A percentile compares a stretch with the other conserved stretches of the same genome.
phyloP scores from a whole-genome alignment of 31 red algal genomes.

The Bonnemaisonia californica region DNA sequence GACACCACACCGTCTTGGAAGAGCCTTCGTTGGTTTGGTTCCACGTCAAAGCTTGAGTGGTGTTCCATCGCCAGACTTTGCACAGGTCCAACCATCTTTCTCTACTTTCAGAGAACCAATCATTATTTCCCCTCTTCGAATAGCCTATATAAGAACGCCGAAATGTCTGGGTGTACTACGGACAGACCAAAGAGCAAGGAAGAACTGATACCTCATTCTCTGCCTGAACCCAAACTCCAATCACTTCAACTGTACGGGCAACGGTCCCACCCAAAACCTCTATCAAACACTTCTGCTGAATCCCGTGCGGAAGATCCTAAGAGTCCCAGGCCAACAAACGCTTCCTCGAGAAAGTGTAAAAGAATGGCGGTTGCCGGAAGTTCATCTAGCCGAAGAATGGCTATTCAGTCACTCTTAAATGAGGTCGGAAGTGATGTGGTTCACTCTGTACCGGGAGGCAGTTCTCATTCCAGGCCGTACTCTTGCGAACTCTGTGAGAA shows the following conservation, averaged over 20 bases:
- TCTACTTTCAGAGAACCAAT: background rate
- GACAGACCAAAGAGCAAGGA: background rate
- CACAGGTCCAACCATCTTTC: background rate
- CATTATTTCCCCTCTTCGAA: background rate
- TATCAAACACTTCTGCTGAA: background rate
- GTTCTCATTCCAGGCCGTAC: slow-evolving; percentile 15
- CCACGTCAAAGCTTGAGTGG: too few relatives aligned
- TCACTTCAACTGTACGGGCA: background rate
- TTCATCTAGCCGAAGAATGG: slow-evolving; percentile 33
- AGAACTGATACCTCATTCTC: background rate
- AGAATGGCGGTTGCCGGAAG: background rate
- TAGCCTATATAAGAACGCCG: background rate
- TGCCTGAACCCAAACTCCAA: background rate
- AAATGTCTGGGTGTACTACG: background rate
- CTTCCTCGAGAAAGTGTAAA: too few relatives aligned
- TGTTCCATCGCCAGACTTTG: background rate
- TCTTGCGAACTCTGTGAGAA: slow-evolving; percentile 63
- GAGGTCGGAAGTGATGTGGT: slow-evolving; percentile 30
- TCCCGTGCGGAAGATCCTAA: background rate
- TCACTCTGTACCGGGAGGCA: background rate
- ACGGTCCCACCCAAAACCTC: background rate
- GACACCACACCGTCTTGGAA: background rate
- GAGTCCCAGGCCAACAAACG: background rate
- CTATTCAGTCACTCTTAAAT: slow-evolving; percentile 69
- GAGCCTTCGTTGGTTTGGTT: background rate